These are phyloP conservation scores for Kalmusia sp. DNA, from an alignment of 2,329 filamentous ascomycete species.

Conservation along the genomic window DNA sequence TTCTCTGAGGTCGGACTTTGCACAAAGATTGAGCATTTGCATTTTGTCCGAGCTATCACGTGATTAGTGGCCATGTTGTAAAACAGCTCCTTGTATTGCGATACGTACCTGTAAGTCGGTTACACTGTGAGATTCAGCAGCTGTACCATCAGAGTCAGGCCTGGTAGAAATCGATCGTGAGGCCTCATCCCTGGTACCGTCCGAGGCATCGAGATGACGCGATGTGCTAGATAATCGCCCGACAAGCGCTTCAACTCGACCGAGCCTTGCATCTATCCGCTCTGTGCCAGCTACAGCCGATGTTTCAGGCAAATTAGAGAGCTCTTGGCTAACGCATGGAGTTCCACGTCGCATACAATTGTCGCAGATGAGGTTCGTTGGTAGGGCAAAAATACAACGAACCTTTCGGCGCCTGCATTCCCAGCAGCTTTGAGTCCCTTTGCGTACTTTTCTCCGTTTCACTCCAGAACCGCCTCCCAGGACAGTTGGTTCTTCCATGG, in stretches of 20 bases:
- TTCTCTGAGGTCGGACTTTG: background rate
- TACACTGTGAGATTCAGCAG: too few species aligned
- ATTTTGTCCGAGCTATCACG: background rate
- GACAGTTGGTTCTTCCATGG: too few species aligned
- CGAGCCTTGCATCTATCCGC: constrained; percentile 13
- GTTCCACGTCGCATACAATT: constrained; percentile 22
- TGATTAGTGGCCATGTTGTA: too few species aligned
- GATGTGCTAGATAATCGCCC: background rate
- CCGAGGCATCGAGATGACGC: too few species aligned
- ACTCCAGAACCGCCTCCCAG: too few species aligned
- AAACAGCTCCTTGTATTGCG: too few species aligned
- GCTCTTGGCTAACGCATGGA: constrained; percentile 31
- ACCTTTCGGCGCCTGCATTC: constrained; percentile 22
- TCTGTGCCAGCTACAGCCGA: background rate
- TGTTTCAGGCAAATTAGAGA: constrained; percentile 18
- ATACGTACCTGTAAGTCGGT: too few species aligned
- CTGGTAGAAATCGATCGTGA: background rate
- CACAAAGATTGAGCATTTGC: background rate
- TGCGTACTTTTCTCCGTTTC: constrained; percentile 19
- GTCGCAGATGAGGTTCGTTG: constrained; percentile 15
- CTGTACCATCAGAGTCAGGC: background rate
- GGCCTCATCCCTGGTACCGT: background rate
- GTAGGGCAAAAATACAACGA: constrained; percentile 10
- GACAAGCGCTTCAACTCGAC: constrained; percentile 12
- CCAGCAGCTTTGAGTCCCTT: constrained; percentile 25